Evolutionary conservation across 1,139 yeast species (phyloP).

Genomic region (Geotrichum cucujoidarum): DNA sequence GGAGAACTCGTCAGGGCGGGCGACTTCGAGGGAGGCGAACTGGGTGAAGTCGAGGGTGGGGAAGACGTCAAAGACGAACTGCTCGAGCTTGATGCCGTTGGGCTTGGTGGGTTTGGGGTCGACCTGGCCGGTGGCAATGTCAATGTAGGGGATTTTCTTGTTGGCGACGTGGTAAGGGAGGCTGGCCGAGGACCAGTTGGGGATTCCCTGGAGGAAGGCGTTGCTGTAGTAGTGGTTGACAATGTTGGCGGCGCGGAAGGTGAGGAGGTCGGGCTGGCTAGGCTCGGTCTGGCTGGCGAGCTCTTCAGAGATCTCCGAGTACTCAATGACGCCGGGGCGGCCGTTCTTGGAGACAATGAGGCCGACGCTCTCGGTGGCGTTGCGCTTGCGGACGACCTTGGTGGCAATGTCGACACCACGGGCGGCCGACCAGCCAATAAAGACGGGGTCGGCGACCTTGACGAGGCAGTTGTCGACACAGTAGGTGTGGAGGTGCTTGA

Average conservation of each 20-base stretch:
- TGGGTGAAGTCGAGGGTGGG: constrained; percentile 57
- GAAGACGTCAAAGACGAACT: constrained; percentile 94
- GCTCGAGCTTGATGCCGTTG: constrained; percentile 93
- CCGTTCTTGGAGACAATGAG: constrained; percentile 64
- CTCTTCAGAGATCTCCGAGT: constrained; percentile 78
- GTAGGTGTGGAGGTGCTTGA: constrained; percentile 91
- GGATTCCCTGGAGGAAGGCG: constrained; percentile 56
- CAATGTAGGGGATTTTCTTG: constrained; percentile 73
- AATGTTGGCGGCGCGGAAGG: constrained; percentile 90
- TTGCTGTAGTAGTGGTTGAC: constrained; percentile 95
- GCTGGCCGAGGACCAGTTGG: constrained; percentile 62
- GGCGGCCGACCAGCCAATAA: constrained; percentile 79
- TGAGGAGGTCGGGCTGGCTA: constrained; percentile 44
- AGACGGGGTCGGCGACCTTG: constrained; percentile 89
- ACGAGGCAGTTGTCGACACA: constrained; percentile 94
- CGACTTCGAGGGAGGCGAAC: constrained; percentile 92
- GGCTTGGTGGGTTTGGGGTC: constrained; percentile 58
- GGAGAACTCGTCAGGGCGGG: constrained; percentile 77
- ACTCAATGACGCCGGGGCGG: constrained; percentile 89
- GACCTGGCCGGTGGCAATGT: constrained; percentile 44
- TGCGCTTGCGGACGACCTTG: constrained; percentile 90
- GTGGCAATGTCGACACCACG: constrained; percentile 69
- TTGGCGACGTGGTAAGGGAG: constrained; percentile 92
- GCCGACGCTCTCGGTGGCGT: constrained; percentile 85
- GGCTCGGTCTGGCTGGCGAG: constrained; percentile 58